Evolutionary conservation across 441 rosid species (phyloP).

Genomic region (Populus trichocarpa): DNA sequence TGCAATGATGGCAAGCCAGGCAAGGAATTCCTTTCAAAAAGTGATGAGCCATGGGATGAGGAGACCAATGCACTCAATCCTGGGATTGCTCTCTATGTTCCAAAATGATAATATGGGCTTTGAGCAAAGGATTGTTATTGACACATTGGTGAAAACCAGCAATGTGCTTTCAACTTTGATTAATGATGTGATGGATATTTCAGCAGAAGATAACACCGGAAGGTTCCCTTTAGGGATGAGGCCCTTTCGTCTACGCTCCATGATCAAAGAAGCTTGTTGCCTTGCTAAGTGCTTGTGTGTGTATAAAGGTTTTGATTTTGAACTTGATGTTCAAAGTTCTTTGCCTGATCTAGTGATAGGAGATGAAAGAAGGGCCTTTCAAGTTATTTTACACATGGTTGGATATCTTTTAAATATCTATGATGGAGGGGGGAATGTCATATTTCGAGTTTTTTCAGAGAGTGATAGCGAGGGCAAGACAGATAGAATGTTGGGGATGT

Average conservation of each 20-base stretch:
- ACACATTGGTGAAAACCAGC: conserved; percentile 73
- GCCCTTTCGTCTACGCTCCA: conserved; percentile 58
- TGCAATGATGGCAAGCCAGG: conserved; percentile 90
- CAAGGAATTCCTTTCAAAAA: conserved; percentile 77
- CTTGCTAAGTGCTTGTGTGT: conserved; percentile 79
- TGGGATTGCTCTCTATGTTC: conserved; percentile 77
- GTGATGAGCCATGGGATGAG: conserved; percentile 93
- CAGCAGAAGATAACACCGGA: conserved; percentile 40
- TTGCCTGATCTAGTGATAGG: conserved; percentile 78
- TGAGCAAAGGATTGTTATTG: conserved; percentile 64
- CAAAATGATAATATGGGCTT: conserved; percentile 58
- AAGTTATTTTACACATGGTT: conserved; percentile 81
- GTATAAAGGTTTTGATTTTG: conserved; percentile 51
- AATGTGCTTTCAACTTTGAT: conserved; percentile 77
- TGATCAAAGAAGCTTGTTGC: conserved; percentile 73
- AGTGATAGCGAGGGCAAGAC: conserved; percentile 57
- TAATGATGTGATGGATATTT: conserved; percentile 80
- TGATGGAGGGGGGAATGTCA: conserved; percentile 43
- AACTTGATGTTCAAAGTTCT: conserved; percentile 56
- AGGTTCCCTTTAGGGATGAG: conserved; percentile 62
- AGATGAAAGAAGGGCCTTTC: conserved; percentile 74
- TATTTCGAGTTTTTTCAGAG: conserved; percentile 52
- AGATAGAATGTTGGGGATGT: conserved; percentile 62
- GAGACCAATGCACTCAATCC: conserved; percentile 86
- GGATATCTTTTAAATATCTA: conserved; percentile 57